A percentile compares a stretch with the other conserved stretches of the same genome.
These are phyloP conservation scores for Cupressus sempervirens DNA, from an alignment of 75 land plant species.

Conservation along the genomic window DNA sequence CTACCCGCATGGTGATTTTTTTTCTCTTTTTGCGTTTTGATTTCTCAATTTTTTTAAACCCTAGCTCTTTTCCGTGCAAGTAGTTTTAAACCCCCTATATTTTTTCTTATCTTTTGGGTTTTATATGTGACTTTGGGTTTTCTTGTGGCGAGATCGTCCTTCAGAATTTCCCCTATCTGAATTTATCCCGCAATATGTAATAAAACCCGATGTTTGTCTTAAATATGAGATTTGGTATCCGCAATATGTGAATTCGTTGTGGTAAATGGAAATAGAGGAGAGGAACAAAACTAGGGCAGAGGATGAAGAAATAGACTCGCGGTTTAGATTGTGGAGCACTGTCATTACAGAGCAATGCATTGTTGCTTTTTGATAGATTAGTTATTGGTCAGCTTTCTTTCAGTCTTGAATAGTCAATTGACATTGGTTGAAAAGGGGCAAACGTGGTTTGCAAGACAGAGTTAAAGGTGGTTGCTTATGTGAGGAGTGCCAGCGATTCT, in stretches of 20 bases:
- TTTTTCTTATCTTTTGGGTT: background rate
- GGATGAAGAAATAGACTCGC: background rate
- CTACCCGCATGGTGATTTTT: background rate
- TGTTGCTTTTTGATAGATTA: background rate
- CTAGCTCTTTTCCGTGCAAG: background rate
- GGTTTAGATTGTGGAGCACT: background rate
- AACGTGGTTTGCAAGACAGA: background rate
- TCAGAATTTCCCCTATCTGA: background rate
- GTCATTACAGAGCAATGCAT: background rate
- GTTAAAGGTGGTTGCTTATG: background rate
- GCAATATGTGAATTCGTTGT: background rate
- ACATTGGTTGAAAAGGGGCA: background rate
- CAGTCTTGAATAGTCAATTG: background rate
- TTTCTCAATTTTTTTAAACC: background rate
- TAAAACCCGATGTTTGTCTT: background rate
- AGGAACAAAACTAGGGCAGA: background rate
- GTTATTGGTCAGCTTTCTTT: background rate
- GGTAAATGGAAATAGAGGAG: background rate
- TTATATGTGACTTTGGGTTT: background rate
- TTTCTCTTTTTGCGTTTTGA: background rate
- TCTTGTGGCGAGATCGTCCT: background rate
- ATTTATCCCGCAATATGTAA: background rate
- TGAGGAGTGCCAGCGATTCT: background rate
- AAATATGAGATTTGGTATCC: background rate
- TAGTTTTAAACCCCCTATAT: background rate